These are phyloP conservation scores for Penicillium paradoxum DNA, from an alignment of 495 filamentous ascomycete genomes.

Conservation along the genomic window DNA sequence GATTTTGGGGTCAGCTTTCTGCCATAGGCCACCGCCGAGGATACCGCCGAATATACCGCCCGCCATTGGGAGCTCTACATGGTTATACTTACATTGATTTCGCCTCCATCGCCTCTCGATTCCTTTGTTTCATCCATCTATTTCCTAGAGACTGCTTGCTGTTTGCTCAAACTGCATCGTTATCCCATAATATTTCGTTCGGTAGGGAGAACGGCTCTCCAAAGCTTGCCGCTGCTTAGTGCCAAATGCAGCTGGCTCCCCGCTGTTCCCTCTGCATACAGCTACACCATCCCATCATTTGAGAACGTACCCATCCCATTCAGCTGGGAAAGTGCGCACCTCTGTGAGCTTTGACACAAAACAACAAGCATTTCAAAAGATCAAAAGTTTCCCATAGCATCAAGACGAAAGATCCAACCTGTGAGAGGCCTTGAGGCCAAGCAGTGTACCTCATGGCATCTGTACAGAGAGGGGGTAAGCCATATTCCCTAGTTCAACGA, in stretches of 20 bases:
- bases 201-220: neutral
- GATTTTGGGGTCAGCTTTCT: conserved; percentile 35
- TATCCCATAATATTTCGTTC: neutral
- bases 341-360: neutral
- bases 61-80: conserved; percentile 11
- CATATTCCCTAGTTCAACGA: neutral
- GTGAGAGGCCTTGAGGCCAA: conserved; percentile 10
- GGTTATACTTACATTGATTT: neutral
- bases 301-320: neutral
- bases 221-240: conserved; percentile 19
- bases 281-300: conserved; percentile 10
- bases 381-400: neutral
- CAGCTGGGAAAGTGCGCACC: neutral
- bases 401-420: neutral
- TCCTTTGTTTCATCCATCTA: neutral
- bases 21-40: conserved; percentile 11
- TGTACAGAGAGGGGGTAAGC: conserved; percentile 34
- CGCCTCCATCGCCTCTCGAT: neutral
- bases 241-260: conserved; percentile 27
- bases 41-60: conserved; percentile 22
- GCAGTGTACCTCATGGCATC: conserved; percentile 29
- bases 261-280: conserved; percentile 22
- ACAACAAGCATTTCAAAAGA: neutral
- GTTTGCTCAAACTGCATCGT: neutral
- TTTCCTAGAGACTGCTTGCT: neutral